Percentiles rank a stretch among this genome's conserved stretches.
Evolutionary conservation across 176 grass and related monocot genomes (phyloP).

Genomic region (Carex scoparia): DNA sequence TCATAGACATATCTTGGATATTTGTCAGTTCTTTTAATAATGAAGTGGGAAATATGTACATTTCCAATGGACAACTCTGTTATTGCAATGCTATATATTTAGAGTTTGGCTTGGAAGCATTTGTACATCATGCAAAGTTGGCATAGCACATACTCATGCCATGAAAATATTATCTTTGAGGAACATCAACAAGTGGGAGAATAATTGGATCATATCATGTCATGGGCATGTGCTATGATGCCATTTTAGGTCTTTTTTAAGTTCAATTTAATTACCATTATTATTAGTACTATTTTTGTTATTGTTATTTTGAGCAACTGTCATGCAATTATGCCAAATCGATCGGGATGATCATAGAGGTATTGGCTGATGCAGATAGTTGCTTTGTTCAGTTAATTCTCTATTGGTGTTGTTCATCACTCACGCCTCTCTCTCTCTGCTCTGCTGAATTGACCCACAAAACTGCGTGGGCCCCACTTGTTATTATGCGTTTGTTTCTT

Average conservation of each 20-base stretch:
- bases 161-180: neutral
- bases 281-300: slow-evolving; percentile 33
- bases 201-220: neutral
- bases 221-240: neutral
- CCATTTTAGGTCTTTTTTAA: neutral
- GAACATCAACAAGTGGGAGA: neutral
- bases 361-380: slow-evolving; percentile 71
- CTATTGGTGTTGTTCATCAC: slow-evolving; percentile 55
- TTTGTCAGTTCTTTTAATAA: neutral
- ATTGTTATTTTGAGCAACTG: slow-evolving; percentile 54
- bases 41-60: neutral
- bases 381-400: slow-evolving; percentile 83
- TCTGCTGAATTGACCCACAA: slow-evolving; percentile 66
- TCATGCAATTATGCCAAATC: slow-evolving; percentile 60
- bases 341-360: slow-evolving; percentile 59
- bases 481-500: slow-evolving; percentile 78
- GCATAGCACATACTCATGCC: neutral
- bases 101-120: neutral
- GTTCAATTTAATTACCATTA: neutral
- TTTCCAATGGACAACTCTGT: neutral
- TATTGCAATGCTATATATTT: neutral
- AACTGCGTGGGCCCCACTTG: slow-evolving; percentile 62
- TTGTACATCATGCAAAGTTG: slow-evolving; percentile 7
- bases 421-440: slow-evolving; percentile 69
- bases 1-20: neutral